Conservation (phyloP, 139 green algal genomes). For the Trebouxia sp. region DNA sequence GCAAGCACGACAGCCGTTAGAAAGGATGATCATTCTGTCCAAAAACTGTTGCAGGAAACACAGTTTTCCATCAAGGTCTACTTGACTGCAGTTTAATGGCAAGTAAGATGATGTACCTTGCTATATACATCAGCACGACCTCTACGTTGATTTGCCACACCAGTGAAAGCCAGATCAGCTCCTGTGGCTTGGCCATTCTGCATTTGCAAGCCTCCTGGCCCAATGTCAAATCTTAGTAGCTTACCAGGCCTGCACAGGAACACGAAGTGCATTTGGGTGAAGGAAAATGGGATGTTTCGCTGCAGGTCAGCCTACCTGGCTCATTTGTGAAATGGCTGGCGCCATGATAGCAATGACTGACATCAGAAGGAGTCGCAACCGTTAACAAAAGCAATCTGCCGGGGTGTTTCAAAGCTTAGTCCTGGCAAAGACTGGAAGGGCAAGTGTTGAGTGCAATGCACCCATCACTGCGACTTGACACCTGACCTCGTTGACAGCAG, state of each 20-base stretch:
- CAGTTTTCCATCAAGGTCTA: not conserved
- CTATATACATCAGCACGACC: constrained; percentile 76
- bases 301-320: no score
- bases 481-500: no score
- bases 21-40: not conserved
- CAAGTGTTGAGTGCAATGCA: no score
- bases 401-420: no score
- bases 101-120: constrained; percentile 65
- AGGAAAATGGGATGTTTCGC: no score
- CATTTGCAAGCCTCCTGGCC: constrained; percentile 41
- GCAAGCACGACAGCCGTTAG: not conserved
- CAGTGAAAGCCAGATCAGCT: constrained; percentile 72
- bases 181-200: constrained; percentile 55
- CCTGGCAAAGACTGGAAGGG: no score
- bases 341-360: no score
- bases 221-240: constrained; percentile 75
- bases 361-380: no score
- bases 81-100: not conserved
- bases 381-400: no score
- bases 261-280: no score
- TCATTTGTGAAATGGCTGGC: no score
- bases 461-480: no score
- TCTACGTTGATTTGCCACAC: constrained; percentile 57
- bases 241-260: constrained; percentile 52
- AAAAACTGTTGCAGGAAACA: not conserved